Evolutionary conservation across 148 eudicot species (phyloP).

Genomic region (Fallopia convolvulus): DNA sequence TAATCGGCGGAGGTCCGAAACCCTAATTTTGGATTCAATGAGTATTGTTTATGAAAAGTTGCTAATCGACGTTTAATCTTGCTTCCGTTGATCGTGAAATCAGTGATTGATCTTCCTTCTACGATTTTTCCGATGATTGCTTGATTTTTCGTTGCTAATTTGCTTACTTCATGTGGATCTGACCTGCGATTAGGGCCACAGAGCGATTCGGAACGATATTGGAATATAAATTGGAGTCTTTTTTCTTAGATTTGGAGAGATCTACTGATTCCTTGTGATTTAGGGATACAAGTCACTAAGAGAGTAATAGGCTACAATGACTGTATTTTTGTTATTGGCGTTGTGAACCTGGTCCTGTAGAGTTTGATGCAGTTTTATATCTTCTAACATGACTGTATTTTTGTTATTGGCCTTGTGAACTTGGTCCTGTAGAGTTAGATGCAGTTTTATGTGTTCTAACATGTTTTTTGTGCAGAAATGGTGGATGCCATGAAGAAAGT

Average conservation of each 20-base stretch:
- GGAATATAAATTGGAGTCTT: neutral
- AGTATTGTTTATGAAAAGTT: neutral
- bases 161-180: neutral
- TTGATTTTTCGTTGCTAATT: neutral
- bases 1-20: neutral
- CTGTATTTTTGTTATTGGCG: neutral
- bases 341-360: neutral
- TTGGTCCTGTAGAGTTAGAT: neutral
- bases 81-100: neutral
- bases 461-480: neutral
- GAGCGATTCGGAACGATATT: neutral
- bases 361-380: neutral
- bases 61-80: neutral
- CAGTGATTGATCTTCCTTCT: neutral
- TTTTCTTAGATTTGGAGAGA: neutral
- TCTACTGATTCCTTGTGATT: neutral
- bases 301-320: neutral
- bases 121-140: neutral
- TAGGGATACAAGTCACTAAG: neutral
- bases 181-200: neutral
- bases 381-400: neutral
- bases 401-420: too few relatives aligned
- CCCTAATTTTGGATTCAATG: neutral
- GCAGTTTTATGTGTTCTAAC: neutral
- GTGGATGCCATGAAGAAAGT: slow-evolving; percentile 12